These are phyloP conservation scores for Sporormia fimetaria DNA, from an alignment of 495 filamentous ascomycete genomes.

Conservation along the genomic window DNA sequence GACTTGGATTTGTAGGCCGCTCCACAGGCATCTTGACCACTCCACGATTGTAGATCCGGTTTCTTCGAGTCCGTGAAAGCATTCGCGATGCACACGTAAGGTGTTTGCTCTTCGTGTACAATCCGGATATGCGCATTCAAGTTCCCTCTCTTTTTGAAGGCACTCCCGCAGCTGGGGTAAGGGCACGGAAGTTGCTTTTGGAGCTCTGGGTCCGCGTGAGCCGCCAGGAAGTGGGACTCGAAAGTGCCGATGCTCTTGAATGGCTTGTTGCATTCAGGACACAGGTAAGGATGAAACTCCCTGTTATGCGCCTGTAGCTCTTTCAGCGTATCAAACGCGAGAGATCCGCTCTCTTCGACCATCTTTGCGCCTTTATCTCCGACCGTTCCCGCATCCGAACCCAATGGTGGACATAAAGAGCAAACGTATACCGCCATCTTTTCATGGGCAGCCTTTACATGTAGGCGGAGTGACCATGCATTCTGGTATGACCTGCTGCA, in stretches of 20 bases:
- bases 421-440: constrained; percentile 50
- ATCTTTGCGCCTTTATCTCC: constrained; percentile 9
- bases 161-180: constrained; percentile 51
- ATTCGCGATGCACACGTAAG: constrained; percentile 61
- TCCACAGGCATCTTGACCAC: constrained; percentile 55
- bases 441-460: constrained; percentile 58
- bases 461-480: constrained; percentile 53
- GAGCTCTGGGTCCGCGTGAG: constrained; percentile 35
- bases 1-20: constrained; percentile 55
- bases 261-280: constrained; percentile 54
- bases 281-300: constrained; percentile 59
- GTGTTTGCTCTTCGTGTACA: constrained; percentile 55
- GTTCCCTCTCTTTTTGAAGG: constrained; percentile 68
- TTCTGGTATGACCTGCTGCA: constrained; percentile 66
- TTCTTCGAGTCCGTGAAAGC: constrained; percentile 44
- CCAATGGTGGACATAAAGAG: constrained; percentile 44
- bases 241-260: constrained; percentile 48
- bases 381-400: constrained; percentile 20
- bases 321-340: constrained; percentile 59
- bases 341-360: constrained; percentile 19
- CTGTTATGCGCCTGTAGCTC: constrained; percentile 61
- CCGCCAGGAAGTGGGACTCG: constrained; percentile 41
- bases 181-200: constrained; percentile 49
- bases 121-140: constrained; percentile 65
- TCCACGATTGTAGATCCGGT: constrained; percentile 45